Evolutionary conservation across 805 yeast species (phyloP).

Genomic region (Candida gorgasii): DNA sequence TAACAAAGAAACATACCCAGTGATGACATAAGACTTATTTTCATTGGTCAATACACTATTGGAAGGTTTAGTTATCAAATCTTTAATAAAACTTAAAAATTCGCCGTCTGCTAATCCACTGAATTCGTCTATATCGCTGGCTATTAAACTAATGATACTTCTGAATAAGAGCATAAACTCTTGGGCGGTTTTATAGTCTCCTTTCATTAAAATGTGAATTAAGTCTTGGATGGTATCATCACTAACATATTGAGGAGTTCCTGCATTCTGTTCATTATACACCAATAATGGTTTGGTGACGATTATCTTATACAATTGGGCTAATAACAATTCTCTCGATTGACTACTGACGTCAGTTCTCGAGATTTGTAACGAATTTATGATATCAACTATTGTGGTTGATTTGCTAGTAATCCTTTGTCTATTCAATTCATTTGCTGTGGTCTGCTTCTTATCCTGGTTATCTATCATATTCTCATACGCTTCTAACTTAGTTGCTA

Average conservation of each 20-base stretch:
- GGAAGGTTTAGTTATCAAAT: conserved; percentile 36
- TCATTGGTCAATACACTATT: conserved; percentile 34
- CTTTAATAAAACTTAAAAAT: conserved; percentile 26
- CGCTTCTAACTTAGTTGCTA: conserved; percentile 31
- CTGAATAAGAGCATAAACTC: conserved; percentile 45
- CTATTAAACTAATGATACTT: conserved; percentile 42
- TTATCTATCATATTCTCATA: conserved; percentile 24
- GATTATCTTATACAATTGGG: conserved; percentile 50
- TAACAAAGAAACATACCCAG: conserved; percentile 40
- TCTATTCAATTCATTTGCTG: conserved; percentile 32
- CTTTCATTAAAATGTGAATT: conserved; percentile 31
- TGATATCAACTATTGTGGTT: conserved; percentile 46
- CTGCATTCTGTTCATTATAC: conserved; percentile 36
- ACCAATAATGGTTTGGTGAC: conserved; percentile 41
- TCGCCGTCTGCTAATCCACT: conserved; percentile 37
- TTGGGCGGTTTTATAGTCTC: conserved; percentile 35
- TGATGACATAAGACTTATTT: conserved; percentile 38
- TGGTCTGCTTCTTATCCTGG: conserved; percentile 27
- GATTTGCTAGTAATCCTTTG: conserved; percentile 35
- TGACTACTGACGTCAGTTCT: conserved; percentile 47
- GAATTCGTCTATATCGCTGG: conserved; percentile 54
- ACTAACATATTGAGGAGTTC: conserved; percentile 37
- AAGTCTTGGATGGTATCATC: conserved; percentile 37
- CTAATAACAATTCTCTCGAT: conserved; percentile 50
- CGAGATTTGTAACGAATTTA: conserved; percentile 40